Conservation (phyloP, 192 early-diverging fungal species). For the Backusella tuberculispora region DNA sequence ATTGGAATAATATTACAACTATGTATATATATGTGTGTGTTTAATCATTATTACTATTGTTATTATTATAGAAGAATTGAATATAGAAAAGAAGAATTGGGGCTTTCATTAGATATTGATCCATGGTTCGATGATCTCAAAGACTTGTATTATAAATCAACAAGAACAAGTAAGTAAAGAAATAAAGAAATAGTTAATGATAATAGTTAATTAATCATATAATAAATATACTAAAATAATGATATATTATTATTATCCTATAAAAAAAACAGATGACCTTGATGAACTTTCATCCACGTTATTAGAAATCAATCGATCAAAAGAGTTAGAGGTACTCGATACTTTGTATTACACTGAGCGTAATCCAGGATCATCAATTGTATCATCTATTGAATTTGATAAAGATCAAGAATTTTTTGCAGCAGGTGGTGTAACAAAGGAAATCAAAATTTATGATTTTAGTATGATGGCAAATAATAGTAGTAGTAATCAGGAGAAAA, state of each 20-base stretch:
- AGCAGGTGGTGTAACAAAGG: slow-evolving; percentile 87
- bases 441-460: slow-evolving; percentile 94
- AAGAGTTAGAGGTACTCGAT: slow-evolving; percentile 75
- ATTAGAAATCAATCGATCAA: slow-evolving; percentile 67
- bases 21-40: too few relatives aligned
- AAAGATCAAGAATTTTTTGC: slow-evolving; percentile 94
- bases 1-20: neutral
- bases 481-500: too few relatives aligned
- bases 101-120: slow-evolving; percentile 25
- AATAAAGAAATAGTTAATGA: too few relatives aligned
- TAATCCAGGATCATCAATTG: slow-evolving; percentile 73
- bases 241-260: too few relatives aligned
- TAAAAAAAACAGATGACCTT: slow-evolving; percentile 15
- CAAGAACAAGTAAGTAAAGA: slow-evolving; percentile 46
- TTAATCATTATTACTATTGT: too few relatives aligned
- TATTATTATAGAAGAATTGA: neutral
- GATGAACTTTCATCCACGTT: slow-evolving; percentile 68
- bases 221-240: neutral
- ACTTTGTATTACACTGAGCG: slow-evolving; percentile 82
- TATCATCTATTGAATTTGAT: slow-evolving; percentile 94
- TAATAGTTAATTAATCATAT: neutral
- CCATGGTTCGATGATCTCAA: slow-evolving; percentile 70
- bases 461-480: slow-evolving; percentile 47
- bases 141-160: slow-evolving; percentile 70
- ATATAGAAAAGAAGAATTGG: slow-evolving; percentile 40